Percentiles rank a stretch among this genome's conserved stretches.
These are phyloP conservation scores for Musa troglodytarum DNA, from an alignment of 176 grass and related monocot genomes.

Conservation along the genomic window DNA sequence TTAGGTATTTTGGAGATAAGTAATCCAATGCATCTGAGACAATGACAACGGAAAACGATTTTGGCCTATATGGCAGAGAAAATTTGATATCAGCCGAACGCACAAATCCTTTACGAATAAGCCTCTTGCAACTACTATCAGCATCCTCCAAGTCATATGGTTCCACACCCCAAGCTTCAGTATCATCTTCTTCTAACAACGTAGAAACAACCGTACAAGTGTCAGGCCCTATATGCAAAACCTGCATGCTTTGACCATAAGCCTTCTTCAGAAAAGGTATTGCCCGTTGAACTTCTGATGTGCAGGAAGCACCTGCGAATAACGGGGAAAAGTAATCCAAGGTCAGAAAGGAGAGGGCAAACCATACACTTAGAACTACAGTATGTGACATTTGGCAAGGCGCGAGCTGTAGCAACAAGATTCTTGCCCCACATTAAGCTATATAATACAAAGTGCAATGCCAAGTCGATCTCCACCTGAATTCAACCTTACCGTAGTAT, in stretches of 20 bases:
- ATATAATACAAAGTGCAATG: too few species aligned
- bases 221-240: slow-evolving; percentile 86
- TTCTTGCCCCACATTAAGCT: neutral
- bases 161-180: slow-evolving; percentile 80
- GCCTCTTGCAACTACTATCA: slow-evolving; percentile 80
- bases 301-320: slow-evolving; percentile 63
- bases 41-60: slow-evolving; percentile 88
- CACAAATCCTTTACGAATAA: slow-evolving; percentile 91
- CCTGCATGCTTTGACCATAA: slow-evolving; percentile 49
- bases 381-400: neutral
- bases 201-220: slow-evolving; percentile 75
- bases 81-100: slow-evolving; percentile 85
- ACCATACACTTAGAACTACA: neutral
- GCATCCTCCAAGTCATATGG: slow-evolving; percentile 93
- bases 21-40: slow-evolving; percentile 94
- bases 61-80: slow-evolving; percentile 71
- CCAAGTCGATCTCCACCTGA: neutral
- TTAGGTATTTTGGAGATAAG: slow-evolving; percentile 84
- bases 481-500: neutral
- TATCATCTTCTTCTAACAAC: slow-evolving; percentile 65
- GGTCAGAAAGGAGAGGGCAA: neutral
- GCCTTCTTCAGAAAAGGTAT: slow-evolving; percentile 84
- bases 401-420: neutral
- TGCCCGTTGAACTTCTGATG: slow-evolving; percentile 62
- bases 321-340: neutral